phyloP scores from a whole-genome alignment of 306 rosid genomes.

The Dalbergia cultrata region DNA sequence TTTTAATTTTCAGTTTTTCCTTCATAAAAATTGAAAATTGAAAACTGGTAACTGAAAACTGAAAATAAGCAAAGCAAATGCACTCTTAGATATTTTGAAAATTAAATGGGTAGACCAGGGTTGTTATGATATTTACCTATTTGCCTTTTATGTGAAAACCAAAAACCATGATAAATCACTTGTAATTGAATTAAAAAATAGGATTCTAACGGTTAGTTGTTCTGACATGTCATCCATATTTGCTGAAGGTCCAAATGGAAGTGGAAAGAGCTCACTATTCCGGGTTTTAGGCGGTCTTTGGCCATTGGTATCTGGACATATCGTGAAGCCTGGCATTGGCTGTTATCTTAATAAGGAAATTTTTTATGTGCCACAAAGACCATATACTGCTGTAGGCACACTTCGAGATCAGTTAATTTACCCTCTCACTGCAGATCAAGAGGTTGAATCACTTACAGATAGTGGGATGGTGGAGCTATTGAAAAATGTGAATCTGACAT shows the following conservation, averaged over 20 bases:
- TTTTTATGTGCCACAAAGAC: constrained; percentile 92
- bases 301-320: constrained; percentile 89
- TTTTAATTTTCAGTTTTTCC: no score
- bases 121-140: constrained; percentile 26
- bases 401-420: constrained; percentile 91
- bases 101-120: background rate
- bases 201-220: constrained; percentile 1
- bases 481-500: constrained; percentile 60
- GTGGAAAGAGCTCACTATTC: constrained; percentile 94
- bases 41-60: no score
- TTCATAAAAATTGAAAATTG: no score
- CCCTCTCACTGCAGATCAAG: constrained; percentile 79
- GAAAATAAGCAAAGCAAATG: no score
- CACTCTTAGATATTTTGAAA: constrained; percentile 20
- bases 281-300: constrained; percentile 96
- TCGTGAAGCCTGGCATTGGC: constrained; percentile 90
- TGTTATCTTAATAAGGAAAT: constrained; percentile 93
- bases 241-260: constrained; percentile 91
- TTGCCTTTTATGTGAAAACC: constrained; percentile 22
- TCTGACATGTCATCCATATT: constrained; percentile 35
- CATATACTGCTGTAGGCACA: constrained; percentile 94
- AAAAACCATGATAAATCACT: constrained; percentile 2
- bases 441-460: constrained; percentile 73
- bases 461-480: constrained; percentile 80
- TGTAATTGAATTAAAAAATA: constrained; percentile 10